Evolutionary conservation across 2,329 filamentous ascomycete genomes (phyloP).

Genomic region (Dothistroma pini): DNA sequence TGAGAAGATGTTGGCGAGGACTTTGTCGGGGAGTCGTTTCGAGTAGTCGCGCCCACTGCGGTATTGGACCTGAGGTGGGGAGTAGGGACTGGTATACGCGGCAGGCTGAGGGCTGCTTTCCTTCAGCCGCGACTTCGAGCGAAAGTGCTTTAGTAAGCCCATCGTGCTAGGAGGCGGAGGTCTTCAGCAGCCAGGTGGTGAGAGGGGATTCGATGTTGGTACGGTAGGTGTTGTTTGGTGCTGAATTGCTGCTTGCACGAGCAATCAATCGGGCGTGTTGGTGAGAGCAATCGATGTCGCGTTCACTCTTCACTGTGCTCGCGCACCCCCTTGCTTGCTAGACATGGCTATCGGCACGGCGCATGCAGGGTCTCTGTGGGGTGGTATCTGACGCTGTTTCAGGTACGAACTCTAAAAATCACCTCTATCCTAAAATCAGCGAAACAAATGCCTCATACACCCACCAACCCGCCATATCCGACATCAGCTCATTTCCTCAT

Average conservation of each 20-base stretch:
- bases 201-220: background rate
- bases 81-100: constrained; percentile 21
- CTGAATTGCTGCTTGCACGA: background rate
- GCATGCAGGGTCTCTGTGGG: background rate
- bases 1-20: constrained; percentile 73
- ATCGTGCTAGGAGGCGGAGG: constrained; percentile 29
- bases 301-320: background rate
- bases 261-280: background rate
- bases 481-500: background rate
- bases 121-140: constrained; percentile 43
- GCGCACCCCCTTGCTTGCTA: background rate
- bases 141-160: constrained; percentile 50
- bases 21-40: constrained; percentile 57
- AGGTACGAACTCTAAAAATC: background rate
- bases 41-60: constrained; percentile 39
- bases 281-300: background rate
- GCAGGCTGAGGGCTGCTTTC: constrained; percentile 33
- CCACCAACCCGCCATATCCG: background rate
- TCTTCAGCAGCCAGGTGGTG: background rate
- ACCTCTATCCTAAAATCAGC: background rate
- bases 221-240: background rate
- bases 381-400: background rate
- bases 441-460: background rate
- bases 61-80: constrained; percentile 9
- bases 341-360: background rate